These are phyloP conservation scores for Phaffomyces thermotolerans DNA, from an alignment of 805 yeast species.

Conservation along the genomic window DNA sequence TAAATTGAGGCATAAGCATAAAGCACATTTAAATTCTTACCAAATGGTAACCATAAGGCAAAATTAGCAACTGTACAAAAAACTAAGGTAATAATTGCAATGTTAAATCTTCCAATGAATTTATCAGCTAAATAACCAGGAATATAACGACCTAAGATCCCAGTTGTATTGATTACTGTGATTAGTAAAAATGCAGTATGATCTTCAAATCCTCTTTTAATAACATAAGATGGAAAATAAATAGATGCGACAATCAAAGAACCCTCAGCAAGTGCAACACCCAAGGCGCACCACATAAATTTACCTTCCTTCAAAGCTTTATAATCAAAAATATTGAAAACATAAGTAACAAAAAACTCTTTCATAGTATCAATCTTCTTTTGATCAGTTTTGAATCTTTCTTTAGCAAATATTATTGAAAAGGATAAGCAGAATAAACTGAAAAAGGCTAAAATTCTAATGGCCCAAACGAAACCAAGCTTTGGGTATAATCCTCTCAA, in stretches of 20 bases:
- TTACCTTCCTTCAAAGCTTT: slow-evolving; percentile 35
- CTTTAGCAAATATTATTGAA: slow-evolving; percentile 34
- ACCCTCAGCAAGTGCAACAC: slow-evolving; percentile 33
- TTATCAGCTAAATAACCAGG: slow-evolving; percentile 40
- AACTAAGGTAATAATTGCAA: slow-evolving; percentile 32
- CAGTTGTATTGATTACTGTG: slow-evolving; percentile 40
- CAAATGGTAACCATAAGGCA: slow-evolving; percentile 38
- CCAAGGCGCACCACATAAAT: slow-evolving; percentile 35
- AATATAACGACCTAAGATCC: slow-evolving; percentile 38
- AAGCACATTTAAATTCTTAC: slow-evolving; percentile 26
- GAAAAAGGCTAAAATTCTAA: slow-evolving; percentile 44
- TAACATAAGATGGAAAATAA: slow-evolving; percentile 46
- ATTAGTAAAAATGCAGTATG: slow-evolving; percentile 39
- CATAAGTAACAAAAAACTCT: slow-evolving; percentile 14
- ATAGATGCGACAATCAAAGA: slow-evolving; percentile 36
- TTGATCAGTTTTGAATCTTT: slow-evolving; percentile 27
- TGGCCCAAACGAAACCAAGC: slow-evolving; percentile 56
- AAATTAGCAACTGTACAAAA: slow-evolving; percentile 30
- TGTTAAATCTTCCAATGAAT: slow-evolving; percentile 45
- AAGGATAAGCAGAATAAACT: slow-evolving; percentile 32
- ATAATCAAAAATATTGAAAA: slow-evolving; percentile 31
- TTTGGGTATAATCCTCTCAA: slow-evolving; percentile 40
- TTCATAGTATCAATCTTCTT: slow-evolving; percentile 5
- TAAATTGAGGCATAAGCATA: slow-evolving; percentile 42
- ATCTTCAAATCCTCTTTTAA: slow-evolving; percentile 38